Evolutionary conservation across 495 filamentous ascomycete species (phyloP).

Genomic region (Physcia stellaris): DNA sequence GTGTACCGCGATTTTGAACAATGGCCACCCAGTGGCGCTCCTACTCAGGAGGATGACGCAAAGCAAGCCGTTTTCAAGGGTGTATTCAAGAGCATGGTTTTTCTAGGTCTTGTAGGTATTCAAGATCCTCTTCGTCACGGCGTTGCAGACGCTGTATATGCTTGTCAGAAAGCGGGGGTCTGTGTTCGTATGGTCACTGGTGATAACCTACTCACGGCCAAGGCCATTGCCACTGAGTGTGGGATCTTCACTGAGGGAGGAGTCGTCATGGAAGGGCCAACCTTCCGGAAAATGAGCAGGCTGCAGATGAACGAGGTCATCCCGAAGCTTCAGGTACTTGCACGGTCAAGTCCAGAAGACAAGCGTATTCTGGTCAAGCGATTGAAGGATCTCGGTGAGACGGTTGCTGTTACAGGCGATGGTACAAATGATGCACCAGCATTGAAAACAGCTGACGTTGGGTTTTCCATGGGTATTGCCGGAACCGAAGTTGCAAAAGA

Average conservation of each 20-base stretch:
- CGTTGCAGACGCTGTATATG: slow-evolving; percentile 60
- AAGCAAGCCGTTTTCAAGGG: slow-evolving; percentile 65
- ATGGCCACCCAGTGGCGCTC: slow-evolving; percentile 67
- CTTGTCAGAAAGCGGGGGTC: slow-evolving; percentile 66
- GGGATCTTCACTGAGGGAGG: slow-evolving; percentile 67
- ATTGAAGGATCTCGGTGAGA: slow-evolving; percentile 75
- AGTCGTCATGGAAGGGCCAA: slow-evolving; percentile 69
- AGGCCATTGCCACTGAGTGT: slow-evolving; percentile 72
- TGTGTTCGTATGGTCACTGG: slow-evolving; percentile 86
- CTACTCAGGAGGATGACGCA: slow-evolving; percentile 52
- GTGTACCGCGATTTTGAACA: slow-evolving; percentile 77
- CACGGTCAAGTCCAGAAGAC: slow-evolving; percentile 72
- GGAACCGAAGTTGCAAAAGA: slow-evolving; percentile 90
- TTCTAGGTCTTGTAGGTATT: slow-evolving; percentile 71
- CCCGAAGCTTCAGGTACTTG: slow-evolving; percentile 69
- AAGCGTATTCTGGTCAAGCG: slow-evolving; percentile 68
- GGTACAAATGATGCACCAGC: slow-evolving; percentile 88
- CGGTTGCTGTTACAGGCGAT: slow-evolving; percentile 86
- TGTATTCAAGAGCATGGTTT: slow-evolving; percentile 63
- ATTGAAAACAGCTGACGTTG: slow-evolving; percentile 75
- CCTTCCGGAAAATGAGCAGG: slow-evolving; percentile 56
- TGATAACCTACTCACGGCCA: slow-evolving; percentile 75
- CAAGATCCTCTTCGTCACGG: slow-evolving; percentile 74
- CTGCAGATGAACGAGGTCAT: slow-evolving; percentile 56
- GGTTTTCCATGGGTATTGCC: slow-evolving; percentile 84